A percentile compares a stretch with the other conserved stretches of the same genome.
phyloP scores from a whole-genome alignment of 2,329 filamentous ascomycete genomes.

The Pestalotiopsis sp. region DNA sequence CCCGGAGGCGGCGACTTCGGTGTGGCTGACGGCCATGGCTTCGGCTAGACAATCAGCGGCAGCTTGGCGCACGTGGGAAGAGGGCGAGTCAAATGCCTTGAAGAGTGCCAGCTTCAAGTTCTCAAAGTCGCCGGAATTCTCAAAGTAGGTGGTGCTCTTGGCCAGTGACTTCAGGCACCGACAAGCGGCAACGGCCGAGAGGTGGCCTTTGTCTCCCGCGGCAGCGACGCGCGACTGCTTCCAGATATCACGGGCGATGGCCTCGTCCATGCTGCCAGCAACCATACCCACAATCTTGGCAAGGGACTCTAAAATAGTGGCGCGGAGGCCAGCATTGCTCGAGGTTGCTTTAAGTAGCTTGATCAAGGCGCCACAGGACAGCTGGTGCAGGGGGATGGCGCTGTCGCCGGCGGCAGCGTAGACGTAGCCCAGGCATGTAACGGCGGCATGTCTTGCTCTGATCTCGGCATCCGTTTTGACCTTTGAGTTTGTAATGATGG shows the following conservation, averaged over 20 bases:
- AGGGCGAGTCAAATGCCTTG: slow-evolving; percentile 83
- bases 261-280: slow-evolving; percentile 78
- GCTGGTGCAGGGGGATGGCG: slow-evolving; percentile 78
- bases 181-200: slow-evolving; percentile 80
- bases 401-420: slow-evolving; percentile 94
- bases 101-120: slow-evolving; percentile 80
- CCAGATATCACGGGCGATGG: slow-evolving; percentile 86
- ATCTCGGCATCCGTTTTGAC: slow-evolving; percentile 75
- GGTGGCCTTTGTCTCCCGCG: slow-evolving; percentile 77
- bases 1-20: slow-evolving; percentile 54
- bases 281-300: slow-evolving; percentile 79
- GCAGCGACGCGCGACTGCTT: slow-evolving; percentile 83
- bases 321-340: slow-evolving; percentile 80
- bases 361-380: slow-evolving; percentile 72
- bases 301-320: slow-evolving; percentile 75
- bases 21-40: slow-evolving; percentile 80
- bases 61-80: slow-evolving; percentile 77
- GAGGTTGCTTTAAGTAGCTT: slow-evolving; percentile 81
- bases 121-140: slow-evolving; percentile 89
- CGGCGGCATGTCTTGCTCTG: slow-evolving; percentile 83
- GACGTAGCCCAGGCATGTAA: slow-evolving; percentile 83
- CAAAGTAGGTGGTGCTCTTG: slow-evolving; percentile 77
- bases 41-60: slow-evolving; percentile 85
- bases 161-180: slow-evolving; percentile 77
- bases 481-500: slow-evolving; percentile 74